Conservation (phyloP, 1,284 basidiomycete genomes). For the Prillingera fragicola region DNA sequence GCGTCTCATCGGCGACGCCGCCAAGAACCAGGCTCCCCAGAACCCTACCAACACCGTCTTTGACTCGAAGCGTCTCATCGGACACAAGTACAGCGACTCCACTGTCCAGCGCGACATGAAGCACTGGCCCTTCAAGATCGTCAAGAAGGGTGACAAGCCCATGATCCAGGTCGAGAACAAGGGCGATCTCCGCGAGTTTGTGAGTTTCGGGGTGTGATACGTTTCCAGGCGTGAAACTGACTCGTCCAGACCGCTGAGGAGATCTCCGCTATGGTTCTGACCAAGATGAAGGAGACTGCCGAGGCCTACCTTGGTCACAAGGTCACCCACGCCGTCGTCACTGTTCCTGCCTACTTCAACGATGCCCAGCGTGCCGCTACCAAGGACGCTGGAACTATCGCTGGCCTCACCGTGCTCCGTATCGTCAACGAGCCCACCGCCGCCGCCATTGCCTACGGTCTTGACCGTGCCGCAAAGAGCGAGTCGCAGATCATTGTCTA, state of each 20-base stretch:
- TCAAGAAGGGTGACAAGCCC: conserved; percentile 78
- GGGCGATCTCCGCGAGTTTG: conserved; percentile 54
- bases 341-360: conserved; percentile 98
- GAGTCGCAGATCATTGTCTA: conserved; percentile 97
- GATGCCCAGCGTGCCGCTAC: conserved; percentile 98
- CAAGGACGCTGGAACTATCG: conserved; percentile 96
- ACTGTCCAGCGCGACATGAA: conserved; percentile 65
- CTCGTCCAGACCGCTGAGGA: conserved; percentile 45
- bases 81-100: conserved; percentile 72
- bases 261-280: conserved; percentile 82
- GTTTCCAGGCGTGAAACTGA: too few relatives aligned
- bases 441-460: conserved; percentile 90
- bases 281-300: conserved; percentile 99
- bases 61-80: conserved; percentile 85
- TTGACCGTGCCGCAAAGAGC: conserved; percentile 83
- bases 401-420: conserved; percentile 90
- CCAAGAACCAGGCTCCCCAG: conserved; percentile 58
- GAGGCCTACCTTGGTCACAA: conserved; percentile 95
- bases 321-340: conserved; percentile 96
- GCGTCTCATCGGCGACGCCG: conserved; percentile 60
- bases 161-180: conserved; percentile 83
- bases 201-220: conserved; percentile 3
- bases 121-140: conserved; percentile 88
- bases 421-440: conserved; percentile 99
- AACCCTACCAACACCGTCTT: conserved; percentile 62